Conservation (phyloP, 2,329 filamentous ascomycete species). For the Aureobasidium namibiae region DNA sequence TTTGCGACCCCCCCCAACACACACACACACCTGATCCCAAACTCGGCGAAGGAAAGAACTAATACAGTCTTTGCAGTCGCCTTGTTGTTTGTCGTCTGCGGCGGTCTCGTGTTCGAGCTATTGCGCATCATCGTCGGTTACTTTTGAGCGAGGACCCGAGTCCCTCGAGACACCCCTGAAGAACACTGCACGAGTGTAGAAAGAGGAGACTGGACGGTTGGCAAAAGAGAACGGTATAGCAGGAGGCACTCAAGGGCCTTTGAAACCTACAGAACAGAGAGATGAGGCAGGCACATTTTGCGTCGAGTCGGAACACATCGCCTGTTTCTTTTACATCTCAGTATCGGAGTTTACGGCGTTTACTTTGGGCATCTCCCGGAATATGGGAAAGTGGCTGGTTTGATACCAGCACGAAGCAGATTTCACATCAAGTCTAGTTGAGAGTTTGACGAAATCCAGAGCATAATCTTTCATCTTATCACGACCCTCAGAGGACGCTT, state of each 20-base stretch:
- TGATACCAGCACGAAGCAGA: neutral
- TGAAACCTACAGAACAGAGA: neutral
- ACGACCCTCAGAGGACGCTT: too few relatives aligned
- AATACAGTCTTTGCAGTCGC: slow-evolving; percentile 46
- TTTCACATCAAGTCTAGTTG: neutral
- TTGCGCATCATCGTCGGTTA: slow-evolving; percentile 38
- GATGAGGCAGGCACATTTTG: too few relatives aligned
- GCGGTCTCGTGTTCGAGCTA: slow-evolving; percentile 52
- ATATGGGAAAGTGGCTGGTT: neutral
- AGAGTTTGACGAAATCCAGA: neutral
- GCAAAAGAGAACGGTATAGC: too few relatives aligned
- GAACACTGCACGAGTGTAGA: neutral
- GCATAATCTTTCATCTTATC: too few relatives aligned
- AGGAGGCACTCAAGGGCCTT: neutral
- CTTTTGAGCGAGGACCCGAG: neutral
- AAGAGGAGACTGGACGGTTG: neutral
- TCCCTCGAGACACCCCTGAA: neutral
- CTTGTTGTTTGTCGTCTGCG: slow-evolving; percentile 55
- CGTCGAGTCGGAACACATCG: neutral
- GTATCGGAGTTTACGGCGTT: slow-evolving; percentile 6
- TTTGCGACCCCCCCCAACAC: neutral
- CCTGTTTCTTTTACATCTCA: neutral
- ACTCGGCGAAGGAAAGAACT: slow-evolving; percentile 29
- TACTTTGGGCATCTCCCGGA: too few relatives aligned
- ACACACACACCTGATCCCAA: neutral